Conservation (phyloP, 2,329 filamentous ascomycete genomes). For the Metarhizium anisopliae region DNA sequence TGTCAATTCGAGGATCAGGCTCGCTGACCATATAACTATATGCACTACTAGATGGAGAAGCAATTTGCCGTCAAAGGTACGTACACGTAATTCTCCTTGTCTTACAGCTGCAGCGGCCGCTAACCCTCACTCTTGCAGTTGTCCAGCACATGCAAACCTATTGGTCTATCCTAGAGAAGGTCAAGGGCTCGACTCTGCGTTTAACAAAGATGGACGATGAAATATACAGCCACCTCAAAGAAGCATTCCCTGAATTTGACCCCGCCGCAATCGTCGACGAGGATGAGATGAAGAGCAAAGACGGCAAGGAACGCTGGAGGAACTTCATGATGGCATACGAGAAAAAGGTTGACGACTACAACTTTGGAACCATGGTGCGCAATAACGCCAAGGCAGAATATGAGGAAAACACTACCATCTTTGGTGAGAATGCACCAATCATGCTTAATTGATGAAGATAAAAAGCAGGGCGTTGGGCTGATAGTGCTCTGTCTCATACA, state of each 20-base stretch:
- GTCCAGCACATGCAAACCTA: conserved; percentile 97
- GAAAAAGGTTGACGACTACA: conserved; percentile 92
- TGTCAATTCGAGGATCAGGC: background rate
- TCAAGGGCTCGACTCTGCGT: conserved; percentile 78
- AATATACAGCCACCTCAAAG: conserved; percentile 80
- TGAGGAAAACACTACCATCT: conserved; percentile 81
- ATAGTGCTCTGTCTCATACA: conserved; percentile 11
- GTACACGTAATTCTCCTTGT: conserved; percentile 1
- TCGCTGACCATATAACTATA: background rate
- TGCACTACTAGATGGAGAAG: conserved; percentile 77
- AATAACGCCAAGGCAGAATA: conserved; percentile 74
- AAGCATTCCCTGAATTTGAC: conserved; percentile 89
- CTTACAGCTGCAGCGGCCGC: background rate
- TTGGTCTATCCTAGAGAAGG: conserved; percentile 88
- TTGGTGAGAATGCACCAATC: conserved; percentile 49
- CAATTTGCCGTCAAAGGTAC: conserved; percentile 94
- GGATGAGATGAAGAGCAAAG: conserved; percentile 95
- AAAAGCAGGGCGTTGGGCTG: background rate
- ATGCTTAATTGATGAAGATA: background rate
- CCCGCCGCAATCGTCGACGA: conserved; percentile 73
- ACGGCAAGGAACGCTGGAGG: conserved; percentile 88
- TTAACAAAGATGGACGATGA: conserved; percentile 94
- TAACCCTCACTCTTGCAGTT: conserved; percentile 31
- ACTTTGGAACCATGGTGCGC: conserved; percentile 92
- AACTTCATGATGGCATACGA: conserved; percentile 92